These are phyloP conservation scores for Metschnikowia rubicola DNA, from an alignment of 805 yeast genomes.

Conservation along the genomic window DNA sequence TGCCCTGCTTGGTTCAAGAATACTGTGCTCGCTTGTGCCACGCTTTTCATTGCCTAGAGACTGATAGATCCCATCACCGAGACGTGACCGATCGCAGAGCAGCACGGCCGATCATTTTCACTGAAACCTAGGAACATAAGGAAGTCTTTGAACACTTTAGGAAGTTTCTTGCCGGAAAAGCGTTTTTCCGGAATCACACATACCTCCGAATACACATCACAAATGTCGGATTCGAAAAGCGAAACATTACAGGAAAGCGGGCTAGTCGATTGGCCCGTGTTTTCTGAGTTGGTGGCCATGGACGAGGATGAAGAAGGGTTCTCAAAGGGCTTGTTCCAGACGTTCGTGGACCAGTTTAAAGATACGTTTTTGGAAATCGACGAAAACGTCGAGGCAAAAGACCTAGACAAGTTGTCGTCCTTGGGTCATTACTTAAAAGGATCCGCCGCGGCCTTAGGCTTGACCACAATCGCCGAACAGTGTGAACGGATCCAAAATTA, in stretches of 20 bases:
- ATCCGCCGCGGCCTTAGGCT: constrained; percentile 90
- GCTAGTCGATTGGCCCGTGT: constrained; percentile 82
- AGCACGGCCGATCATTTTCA: too few species aligned
- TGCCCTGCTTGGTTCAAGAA: too few species aligned
- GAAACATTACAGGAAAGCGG: constrained; percentile 48
- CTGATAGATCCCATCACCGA: too few species aligned
- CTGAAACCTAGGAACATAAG: too few species aligned
- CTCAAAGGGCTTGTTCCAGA: constrained; percentile 69
- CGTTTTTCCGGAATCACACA: background rate
- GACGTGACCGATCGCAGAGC: too few species aligned
- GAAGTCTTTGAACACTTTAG: too few species aligned
- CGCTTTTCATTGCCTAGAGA: too few species aligned
- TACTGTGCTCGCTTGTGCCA: too few species aligned
- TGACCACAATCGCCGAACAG: constrained; percentile 73
- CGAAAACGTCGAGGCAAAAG: constrained; percentile 42
- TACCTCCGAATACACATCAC: background rate
- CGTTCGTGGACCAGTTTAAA: constrained; percentile 85
- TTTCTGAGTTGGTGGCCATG: constrained; percentile 86
- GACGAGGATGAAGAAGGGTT: constrained; percentile 96
- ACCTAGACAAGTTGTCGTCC: constrained; percentile 59
- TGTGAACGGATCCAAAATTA: constrained; percentile 93
- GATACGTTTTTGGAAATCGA: constrained; percentile 76
- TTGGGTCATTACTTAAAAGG: constrained; percentile 94
- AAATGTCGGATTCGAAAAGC: constrained; percentile 15
- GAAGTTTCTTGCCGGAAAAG: background rate